phyloP scores from a whole-genome alignment of 1,139 yeast genomes.

The Diutina siamensis region DNA sequence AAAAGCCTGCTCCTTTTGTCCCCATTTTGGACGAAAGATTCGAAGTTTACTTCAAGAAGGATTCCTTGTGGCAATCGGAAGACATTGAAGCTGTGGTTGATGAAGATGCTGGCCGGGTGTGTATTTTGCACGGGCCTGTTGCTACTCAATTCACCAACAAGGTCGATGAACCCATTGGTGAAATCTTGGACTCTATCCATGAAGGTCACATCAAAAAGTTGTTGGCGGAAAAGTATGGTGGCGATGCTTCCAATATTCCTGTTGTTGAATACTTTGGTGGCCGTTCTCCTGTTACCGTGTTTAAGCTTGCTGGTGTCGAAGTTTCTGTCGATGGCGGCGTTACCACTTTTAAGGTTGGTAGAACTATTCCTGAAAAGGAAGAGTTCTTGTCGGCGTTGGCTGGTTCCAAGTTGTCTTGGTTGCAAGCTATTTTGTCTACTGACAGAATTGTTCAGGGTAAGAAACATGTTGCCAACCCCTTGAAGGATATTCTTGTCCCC shows the following conservation, averaged over 20 bases:
- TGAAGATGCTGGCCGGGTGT: constrained; percentile 94
- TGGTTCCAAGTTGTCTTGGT: constrained; percentile 74
- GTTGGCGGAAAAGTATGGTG: constrained; percentile 56
- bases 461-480: constrained; percentile 68
- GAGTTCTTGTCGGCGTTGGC: constrained; percentile 78
- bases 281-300: constrained; percentile 28
- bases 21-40: constrained; percentile 92
- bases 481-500: constrained; percentile 73
- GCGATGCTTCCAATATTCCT: constrained; percentile 66
- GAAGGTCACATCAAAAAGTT: constrained; percentile 75
- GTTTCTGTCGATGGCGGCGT: constrained; percentile 17
- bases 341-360: constrained; percentile 31
- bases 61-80: constrained; percentile 98
- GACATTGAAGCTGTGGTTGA: constrained; percentile 92
- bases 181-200: constrained; percentile 79
- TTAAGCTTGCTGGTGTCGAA: constrained; percentile 12
- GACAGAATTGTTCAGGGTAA: constrained; percentile 77
- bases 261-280: constrained; percentile 84
- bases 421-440: constrained; percentile 78
- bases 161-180: constrained; percentile 87
- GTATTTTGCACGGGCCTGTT: constrained; percentile 97
- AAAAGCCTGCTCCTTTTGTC: constrained; percentile 96
- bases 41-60: constrained; percentile 95
- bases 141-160: constrained; percentile 86
- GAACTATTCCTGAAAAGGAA: constrained; percentile 34